Evolutionary conservation across 1,139 yeast species (phyloP).

Genomic region (Candida sp.): DNA sequence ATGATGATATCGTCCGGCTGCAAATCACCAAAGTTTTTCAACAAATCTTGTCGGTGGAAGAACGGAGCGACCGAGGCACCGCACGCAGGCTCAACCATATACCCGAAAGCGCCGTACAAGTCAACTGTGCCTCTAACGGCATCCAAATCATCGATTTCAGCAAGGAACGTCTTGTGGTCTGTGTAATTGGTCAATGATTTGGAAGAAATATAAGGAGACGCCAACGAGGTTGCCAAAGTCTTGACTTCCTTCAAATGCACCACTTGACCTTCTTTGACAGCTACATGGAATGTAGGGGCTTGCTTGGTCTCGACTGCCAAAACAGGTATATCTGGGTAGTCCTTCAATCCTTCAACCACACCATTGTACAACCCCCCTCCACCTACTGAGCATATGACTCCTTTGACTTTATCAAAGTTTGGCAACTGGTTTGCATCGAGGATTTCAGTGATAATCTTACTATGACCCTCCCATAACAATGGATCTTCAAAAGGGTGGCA

Average conservation of each 20-base stretch:
- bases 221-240: slow-evolving; percentile 44
- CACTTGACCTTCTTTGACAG: slow-evolving; percentile 31
- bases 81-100: slow-evolving; percentile 45
- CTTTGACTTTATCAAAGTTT: slow-evolving; percentile 27
- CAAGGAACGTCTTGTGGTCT: slow-evolving; percentile 23
- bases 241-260: slow-evolving; percentile 32
- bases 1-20: slow-evolving; percentile 35
- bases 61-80: slow-evolving; percentile 41
- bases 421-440: slow-evolving; percentile 21
- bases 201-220: slow-evolving; percentile 40
- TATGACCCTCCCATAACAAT: slow-evolving; percentile 45
- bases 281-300: slow-evolving; percentile 41
- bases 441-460: slow-evolving; percentile 37
- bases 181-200: slow-evolving; percentile 30
- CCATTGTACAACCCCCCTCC: slow-evolving; percentile 47
- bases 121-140: slow-evolving; percentile 34
- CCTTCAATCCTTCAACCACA: slow-evolving; percentile 31
- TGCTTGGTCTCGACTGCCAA: slow-evolving; percentile 41
- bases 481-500: slow-evolving; percentile 48
- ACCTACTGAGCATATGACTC: slow-evolving; percentile 46
- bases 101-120: slow-evolving; percentile 26
- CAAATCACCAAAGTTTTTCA: slow-evolving; percentile 26
- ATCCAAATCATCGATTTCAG: slow-evolving; percentile 38
- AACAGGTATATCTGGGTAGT: slow-evolving; percentile 24
- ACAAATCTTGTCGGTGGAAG: slow-evolving; percentile 23